Conservation (phyloP, 2,329 filamentous ascomycete genomes). For the Xylariaceae sp. region DNA sequence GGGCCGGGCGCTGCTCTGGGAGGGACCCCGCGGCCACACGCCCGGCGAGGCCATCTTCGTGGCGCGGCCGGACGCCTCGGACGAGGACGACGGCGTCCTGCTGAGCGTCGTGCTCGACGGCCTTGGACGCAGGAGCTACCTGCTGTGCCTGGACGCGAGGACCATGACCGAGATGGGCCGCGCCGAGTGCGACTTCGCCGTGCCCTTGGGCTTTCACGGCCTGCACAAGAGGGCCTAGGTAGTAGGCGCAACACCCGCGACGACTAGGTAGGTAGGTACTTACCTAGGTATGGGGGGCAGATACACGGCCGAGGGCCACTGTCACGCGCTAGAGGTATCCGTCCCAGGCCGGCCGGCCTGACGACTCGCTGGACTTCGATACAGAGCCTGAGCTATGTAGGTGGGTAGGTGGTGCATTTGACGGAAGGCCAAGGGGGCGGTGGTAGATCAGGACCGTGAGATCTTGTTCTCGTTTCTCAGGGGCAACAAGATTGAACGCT, state of each 20-base stretch:
- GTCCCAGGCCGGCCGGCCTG: no score
- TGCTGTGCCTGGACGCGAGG: slow-evolving; percentile 56
- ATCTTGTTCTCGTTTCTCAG: no score
- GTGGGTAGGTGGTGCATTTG: no score
- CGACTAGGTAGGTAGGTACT: neutral
- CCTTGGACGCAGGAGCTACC: slow-evolving; percentile 48
- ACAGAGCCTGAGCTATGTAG: no score
- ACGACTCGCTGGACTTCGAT: no score
- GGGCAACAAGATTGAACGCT: no score
- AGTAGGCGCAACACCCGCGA: no score
- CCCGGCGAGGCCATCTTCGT: slow-evolving; percentile 66
- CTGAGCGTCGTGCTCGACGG: slow-evolving; percentile 56
- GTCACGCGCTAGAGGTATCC: neutral
- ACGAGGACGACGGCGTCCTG: slow-evolving; percentile 43
- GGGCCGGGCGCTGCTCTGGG: slow-evolving; percentile 47
- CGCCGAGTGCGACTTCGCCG: slow-evolving; percentile 52
- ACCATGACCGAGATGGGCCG: slow-evolving; percentile 57
- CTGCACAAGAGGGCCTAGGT: slow-evolving; percentile 29
- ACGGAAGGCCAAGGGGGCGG: no score
- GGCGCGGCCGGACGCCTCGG: slow-evolving; percentile 31
- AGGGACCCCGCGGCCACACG: slow-evolving; percentile 48
- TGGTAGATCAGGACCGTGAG: no score
- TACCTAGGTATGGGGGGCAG: neutral
- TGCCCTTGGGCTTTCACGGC: slow-evolving; percentile 61
- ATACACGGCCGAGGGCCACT: neutral